Evolutionary conservation across 345 rosid genomes (phyloP).

Genomic region (Acer campestre): DNA sequence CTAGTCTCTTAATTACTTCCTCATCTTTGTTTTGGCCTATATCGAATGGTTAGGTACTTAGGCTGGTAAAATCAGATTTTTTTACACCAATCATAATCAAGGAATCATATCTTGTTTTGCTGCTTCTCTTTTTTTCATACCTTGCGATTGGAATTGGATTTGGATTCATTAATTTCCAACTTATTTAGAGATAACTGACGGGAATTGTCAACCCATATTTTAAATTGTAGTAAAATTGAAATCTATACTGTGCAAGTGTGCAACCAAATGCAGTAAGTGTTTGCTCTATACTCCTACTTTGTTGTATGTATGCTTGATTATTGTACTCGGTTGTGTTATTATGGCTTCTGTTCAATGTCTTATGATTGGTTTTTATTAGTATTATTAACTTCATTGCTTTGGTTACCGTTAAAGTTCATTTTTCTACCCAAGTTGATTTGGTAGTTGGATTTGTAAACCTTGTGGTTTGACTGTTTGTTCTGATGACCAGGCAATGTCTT

Average conservation of each 20-base stretch:
- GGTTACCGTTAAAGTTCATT: not conserved
- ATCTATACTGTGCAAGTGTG: not conserved
- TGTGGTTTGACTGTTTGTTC: constrained; percentile 29
- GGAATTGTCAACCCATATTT: not conserved
- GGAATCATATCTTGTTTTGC: not conserved
- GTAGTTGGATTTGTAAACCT: constrained; percentile 4
- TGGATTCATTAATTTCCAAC: not conserved
- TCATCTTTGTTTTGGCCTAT: not conserved
- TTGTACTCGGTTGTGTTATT: not conserved
- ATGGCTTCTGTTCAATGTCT: not conserved
- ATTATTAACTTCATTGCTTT: not conserved
- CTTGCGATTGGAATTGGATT: not conserved
- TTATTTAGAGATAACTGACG: not conserved
- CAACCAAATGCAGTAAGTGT: not conserved
- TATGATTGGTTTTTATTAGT: not conserved
- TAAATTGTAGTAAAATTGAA: not conserved
- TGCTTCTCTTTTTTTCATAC: not conserved
- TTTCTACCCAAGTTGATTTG: not conserved
- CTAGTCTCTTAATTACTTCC: not conserved
- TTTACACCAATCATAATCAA: constrained; percentile 1
- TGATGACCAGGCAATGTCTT: constrained; percentile 92
- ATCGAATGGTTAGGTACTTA: not conserved
- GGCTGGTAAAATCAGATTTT: not conserved
- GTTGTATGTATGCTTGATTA: not conserved
- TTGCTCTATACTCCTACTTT: not conserved